Evolutionary conservation across 176 grass and related monocot genomes (phyloP), one percentile per base, ranked within the genome.

Genomic region (Oryza australiensis): DNA sequence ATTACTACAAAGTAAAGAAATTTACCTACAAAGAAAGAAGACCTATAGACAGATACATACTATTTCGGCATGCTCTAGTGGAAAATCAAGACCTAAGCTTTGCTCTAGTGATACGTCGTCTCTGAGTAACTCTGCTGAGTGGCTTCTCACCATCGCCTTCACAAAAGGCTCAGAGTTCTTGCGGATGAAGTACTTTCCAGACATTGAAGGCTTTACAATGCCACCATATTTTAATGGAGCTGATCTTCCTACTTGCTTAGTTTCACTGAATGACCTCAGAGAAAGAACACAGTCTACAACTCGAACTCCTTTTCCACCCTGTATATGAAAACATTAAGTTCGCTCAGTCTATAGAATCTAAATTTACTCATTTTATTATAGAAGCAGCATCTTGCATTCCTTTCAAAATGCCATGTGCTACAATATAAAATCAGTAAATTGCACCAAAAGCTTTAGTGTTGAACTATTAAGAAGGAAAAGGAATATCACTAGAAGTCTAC

Each of bases 231-330:
- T 92, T 55, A 73, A 89, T 37, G 82, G 87, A 84, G 75, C 41
- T 37, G 88, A 82, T 64, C 65, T 88, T 20, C 89, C 86, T 27
- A 57, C n/a, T 68, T 87, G 77, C 76, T 93, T 94, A 43, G 42
- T 70, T 76, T 98, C 92, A 70, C 66, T 62, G 70, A 86, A 88
- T 22, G 85, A 94, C 80, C 91, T 95, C 18, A 98, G 82, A 81
- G 95, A 90, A 16, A 98, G 84, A 68, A 98, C 83, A 73, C 90
- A 95, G 57, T 98, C 82, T 62, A 98, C 96, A 69, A 95, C 92
- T 80, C 88, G 76, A 72, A 85, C 85, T 71, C 90, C 84, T 78
- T 92, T 83, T 66, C 96, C 96, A 85, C 93, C 96, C 96, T 98
- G 77, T 48, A 81, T 6, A 28, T 29, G 65, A 78, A 88, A 63